Percentiles rank a stretch among this genome's conserved stretches.
Evolutionary conservation across 2,329 filamentous ascomycete genomes (phyloP).

Genomic region (Trichoderma sp.): DNA sequence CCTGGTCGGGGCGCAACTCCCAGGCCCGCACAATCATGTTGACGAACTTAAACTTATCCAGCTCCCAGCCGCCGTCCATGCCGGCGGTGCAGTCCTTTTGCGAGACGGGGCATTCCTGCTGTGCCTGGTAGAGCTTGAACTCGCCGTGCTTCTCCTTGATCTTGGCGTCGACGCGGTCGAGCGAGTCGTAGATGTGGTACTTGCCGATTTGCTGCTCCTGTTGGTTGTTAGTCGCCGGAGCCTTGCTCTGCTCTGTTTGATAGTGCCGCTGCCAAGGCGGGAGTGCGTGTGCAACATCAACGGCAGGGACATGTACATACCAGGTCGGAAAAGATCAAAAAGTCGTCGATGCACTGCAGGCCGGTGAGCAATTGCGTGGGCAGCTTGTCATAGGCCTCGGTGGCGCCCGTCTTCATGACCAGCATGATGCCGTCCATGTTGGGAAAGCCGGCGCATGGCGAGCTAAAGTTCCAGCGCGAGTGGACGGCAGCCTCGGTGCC

Average conservation of each 20-base stretch:
- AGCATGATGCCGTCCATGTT: slow-evolving; percentile 45
- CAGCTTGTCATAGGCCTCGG: slow-evolving; percentile 52
- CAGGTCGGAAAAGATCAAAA: slow-evolving; percentile 57
- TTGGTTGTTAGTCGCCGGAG: slow-evolving; percentile 1
- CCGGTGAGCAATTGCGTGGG: slow-evolving; percentile 55
- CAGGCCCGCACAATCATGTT: slow-evolving; percentile 57
- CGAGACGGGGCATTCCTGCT: slow-evolving; percentile 45
- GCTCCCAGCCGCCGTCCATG: slow-evolving; percentile 44
- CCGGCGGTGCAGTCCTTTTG: slow-evolving; percentile 42
- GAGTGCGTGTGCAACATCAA: neutral
- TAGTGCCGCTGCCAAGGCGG: slow-evolving; percentile 10
- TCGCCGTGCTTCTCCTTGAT: slow-evolving; percentile 40
- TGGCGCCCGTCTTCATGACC: slow-evolving; percentile 59
- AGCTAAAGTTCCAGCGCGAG: slow-evolving; percentile 36
- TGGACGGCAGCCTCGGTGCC: slow-evolving; percentile 35
- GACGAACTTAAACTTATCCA: slow-evolving; percentile 62
- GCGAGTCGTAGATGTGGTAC: slow-evolving; percentile 41
- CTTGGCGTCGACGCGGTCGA: slow-evolving; percentile 38
- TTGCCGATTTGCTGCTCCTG: slow-evolving; percentile 50
- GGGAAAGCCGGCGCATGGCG: slow-evolving; percentile 42
- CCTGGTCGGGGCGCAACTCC: slow-evolving; percentile 48
- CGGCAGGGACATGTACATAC: slow-evolving; percentile 18
- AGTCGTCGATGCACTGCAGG: slow-evolving; percentile 52
- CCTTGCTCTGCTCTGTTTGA: neutral
- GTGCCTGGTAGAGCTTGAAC: slow-evolving; percentile 46